Evolutionary conservation across 1,139 yeast genomes (phyloP).

Genomic region (Hyphopichia burtonii): DNA sequence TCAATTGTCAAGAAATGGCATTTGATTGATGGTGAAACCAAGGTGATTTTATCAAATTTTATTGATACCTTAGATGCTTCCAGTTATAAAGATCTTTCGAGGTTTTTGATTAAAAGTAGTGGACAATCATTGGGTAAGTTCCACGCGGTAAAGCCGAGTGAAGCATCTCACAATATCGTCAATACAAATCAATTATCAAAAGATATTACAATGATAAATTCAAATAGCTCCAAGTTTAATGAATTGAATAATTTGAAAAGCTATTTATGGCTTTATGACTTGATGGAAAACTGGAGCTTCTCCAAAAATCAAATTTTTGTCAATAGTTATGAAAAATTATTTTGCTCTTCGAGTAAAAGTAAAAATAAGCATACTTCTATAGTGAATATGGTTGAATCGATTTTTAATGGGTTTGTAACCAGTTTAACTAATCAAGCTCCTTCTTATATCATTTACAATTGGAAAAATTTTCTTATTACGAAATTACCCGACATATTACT

Average conservation of each 20-base stretch:
- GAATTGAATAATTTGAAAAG: constrained; percentile 19
- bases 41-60: background rate
- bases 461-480: constrained; percentile 35
- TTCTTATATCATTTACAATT: constrained; percentile 28
- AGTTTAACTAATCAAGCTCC: constrained; percentile 11
- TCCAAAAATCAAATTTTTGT: constrained; percentile 14
- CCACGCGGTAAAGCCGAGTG: background rate
- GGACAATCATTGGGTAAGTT: background rate
- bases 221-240: constrained; percentile 6
- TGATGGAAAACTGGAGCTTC: constrained; percentile 26
- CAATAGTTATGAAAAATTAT: constrained; percentile 10
- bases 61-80: background rate
- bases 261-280: constrained; percentile 28
- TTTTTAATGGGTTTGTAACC: constrained; percentile 18
- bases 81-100: background rate
- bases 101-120: background rate
- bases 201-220: constrained; percentile 2
- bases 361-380: constrained; percentile 3
- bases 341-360: background rate
- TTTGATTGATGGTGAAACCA: background rate
- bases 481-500: constrained; percentile 25
- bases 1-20: background rate
- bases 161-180: background rate
- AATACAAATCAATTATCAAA: background rate
- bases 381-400: constrained; percentile 19